These are phyloP conservation scores for Helicocarpus griseus DNA, from an alignment of 2,329 filamentous ascomycete genomes.

Conservation along the genomic window DNA sequence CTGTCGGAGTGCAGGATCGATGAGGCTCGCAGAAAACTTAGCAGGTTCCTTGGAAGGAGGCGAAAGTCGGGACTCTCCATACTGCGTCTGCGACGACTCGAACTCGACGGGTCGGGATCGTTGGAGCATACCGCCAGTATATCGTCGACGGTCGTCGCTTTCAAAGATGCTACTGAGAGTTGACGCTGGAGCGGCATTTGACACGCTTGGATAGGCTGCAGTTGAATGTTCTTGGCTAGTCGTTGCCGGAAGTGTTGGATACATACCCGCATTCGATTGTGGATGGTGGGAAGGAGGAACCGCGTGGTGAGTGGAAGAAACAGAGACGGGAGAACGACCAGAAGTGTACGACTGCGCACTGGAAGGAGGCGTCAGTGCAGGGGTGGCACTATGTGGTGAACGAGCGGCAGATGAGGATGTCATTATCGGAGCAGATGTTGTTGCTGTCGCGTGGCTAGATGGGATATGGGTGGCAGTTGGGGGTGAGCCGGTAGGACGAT, in stretches of 20 bases:
- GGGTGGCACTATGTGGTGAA: conserved; percentile 44
- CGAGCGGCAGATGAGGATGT: conserved; percentile 30
- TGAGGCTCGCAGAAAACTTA: conserved; percentile 28
- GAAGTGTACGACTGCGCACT: conserved; percentile 55
- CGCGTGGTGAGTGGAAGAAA: conserved; percentile 38
- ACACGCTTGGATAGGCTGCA: conserved; percentile 39
- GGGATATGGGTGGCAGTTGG: conserved; percentile 30
- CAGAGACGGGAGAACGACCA: conserved; percentile 50
- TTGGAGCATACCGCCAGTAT: conserved; percentile 52
- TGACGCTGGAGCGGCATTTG: conserved; percentile 50
- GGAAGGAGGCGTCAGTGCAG: conserved; percentile 53
- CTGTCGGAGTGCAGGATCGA: conserved; percentile 31
- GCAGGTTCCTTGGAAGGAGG: conserved; percentile 6
- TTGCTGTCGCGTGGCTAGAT: conserved; percentile 31
- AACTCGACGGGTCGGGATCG: conserved; percentile 38
- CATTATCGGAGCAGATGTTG: conserved; percentile 31
- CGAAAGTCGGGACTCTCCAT: no score
- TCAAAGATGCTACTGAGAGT: conserved; percentile 52
- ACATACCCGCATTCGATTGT: conserved; percentile 44
- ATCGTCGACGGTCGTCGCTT: conserved; percentile 50
- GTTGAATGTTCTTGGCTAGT: conserved; percentile 48
- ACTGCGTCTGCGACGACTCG: conserved; percentile 2
- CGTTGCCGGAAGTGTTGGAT: conserved; percentile 53
- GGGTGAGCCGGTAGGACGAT: conserved; percentile 50
- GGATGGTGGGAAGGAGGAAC: conserved; percentile 39